Evolutionary conservation across 257 asterid genomes (phyloP), one percentile per base, ranked within the genome.

Genomic region (Voacanga thouarsii): DNA sequence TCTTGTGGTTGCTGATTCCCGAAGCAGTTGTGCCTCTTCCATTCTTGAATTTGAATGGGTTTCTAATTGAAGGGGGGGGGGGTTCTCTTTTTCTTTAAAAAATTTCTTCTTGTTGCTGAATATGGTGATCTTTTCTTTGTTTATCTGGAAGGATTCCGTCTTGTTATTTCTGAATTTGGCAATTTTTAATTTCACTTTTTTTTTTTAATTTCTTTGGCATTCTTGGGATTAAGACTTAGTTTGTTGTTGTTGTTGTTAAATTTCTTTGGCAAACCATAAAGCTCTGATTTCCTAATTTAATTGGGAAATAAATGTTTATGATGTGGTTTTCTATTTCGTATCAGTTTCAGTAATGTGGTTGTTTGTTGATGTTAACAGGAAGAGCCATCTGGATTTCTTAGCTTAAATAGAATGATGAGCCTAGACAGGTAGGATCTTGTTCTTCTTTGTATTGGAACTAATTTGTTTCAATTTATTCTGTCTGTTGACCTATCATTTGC

Each of bases 321-420:
- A 8, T 76, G n/a, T 11, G 55, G 45, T 50, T 57, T 28, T 21
- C 50, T 24, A 26, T 71, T 53, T 33, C 24, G 11, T 57, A 19
- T 18, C 37, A 71, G 56, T 72, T 21, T 47, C 64, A 14, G 9
- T 77, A 2, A 59, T 21, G 28, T 63, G 73, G 56, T 60, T 23
- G 16, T 12, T 68, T 64, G 60, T 74, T 41, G 74, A 24, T 75
- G 53, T 79, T 43, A 59, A 67, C 88, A 95, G 99, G 97, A 88
- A 84, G 85, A 81, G 85, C 80, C 91, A 70, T 89, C 94, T 66
- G 99, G 99, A 81, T 95, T 92, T 85, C 98, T 92, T 72, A 95
- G 96, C 89, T 87, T 95, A 86, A 95, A 90, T 78, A 88, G 99
- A 85, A 97, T 90, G 74, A 92, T 95, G 99, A 90, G 89, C 87